Conservation (phyloP, 2,329 filamentous ascomycete genomes). For the Aaosphaeria pasadenensis region DNA sequence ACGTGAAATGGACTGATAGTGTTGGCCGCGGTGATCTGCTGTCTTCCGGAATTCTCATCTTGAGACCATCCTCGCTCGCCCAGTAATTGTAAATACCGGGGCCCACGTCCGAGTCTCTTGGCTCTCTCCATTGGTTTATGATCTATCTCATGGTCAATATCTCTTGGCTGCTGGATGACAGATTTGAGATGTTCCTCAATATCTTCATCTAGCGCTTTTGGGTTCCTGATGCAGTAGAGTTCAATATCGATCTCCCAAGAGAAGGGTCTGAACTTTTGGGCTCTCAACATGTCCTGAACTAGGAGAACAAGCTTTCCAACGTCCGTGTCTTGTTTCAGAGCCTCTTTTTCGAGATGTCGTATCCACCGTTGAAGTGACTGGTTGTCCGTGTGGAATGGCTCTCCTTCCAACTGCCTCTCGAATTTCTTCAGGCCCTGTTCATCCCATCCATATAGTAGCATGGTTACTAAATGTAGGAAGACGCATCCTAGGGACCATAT, state of each 20-base stretch:
- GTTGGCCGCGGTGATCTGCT: no score
- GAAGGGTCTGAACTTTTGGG: not conserved
- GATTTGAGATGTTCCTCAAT: not conserved
- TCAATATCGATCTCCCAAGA: not conserved
- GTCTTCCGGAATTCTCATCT: no score
- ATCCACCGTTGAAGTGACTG: not conserved
- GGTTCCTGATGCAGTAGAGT: not conserved
- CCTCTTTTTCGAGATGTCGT: not conserved
- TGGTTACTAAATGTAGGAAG: not conserved
- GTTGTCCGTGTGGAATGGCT: not conserved
- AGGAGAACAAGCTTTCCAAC: not conserved
- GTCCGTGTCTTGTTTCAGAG: not conserved
- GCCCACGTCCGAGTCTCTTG: not conserved
- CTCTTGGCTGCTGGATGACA: not conserved
- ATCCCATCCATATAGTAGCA: not conserved
- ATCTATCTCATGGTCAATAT: not conserved
- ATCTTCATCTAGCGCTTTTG: not conserved
- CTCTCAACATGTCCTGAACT: not conserved
- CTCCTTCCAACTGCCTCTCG: not conserved
- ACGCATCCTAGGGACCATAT: conserved; percentile 1
- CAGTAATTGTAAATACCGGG: no score
- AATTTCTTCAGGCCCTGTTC: not conserved
- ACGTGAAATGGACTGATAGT: no score
- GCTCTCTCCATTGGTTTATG: not conserved
- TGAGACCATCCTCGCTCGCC: no score